These are phyloP conservation scores for Yamadazyma jaroonii DNA, from an alignment of 1,139 yeast species.

Conservation along the genomic window DNA sequence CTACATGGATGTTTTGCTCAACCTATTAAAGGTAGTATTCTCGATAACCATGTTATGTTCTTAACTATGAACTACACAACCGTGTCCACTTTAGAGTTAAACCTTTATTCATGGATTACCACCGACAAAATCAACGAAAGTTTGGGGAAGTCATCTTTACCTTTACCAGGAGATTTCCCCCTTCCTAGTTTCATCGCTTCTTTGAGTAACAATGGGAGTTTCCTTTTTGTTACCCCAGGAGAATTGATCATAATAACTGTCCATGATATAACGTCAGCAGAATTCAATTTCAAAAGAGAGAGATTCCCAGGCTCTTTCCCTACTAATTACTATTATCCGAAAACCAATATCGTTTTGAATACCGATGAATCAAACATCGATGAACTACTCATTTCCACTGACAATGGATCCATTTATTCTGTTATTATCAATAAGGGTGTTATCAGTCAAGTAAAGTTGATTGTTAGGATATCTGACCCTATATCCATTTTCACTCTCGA, in stretches of 20 bases:
- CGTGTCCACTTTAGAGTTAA: constrained; percentile 32
- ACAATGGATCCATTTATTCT: constrained; percentile 39
- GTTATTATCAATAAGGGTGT: constrained; percentile 18
- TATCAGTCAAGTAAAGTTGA: constrained; percentile 16
- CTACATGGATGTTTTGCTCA: constrained; percentile 44
- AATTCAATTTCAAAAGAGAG: constrained; percentile 29
- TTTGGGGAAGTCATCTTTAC: constrained; percentile 23
- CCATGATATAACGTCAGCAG: constrained; percentile 48
- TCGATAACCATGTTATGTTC: constrained; percentile 33
- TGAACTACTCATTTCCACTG: constrained; percentile 41
- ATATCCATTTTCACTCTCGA: constrained; percentile 35
- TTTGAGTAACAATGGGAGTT: constrained; percentile 28
- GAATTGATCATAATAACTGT: constrained; percentile 32
- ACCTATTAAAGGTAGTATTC: constrained; percentile 23
- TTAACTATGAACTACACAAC: constrained; percentile 36
- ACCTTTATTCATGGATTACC: constrained; percentile 41
- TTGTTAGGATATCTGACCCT: constrained; percentile 28
- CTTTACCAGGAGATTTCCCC: constrained; percentile 35
- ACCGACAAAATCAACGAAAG: constrained; percentile 24
- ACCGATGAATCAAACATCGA: constrained; percentile 18
- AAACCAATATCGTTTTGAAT: constrained; percentile 13
- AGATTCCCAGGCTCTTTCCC: constrained; percentile 32
- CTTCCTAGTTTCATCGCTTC: constrained; percentile 43
- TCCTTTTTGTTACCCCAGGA: constrained; percentile 30
- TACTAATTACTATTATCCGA: constrained; percentile 32